Percentiles rank a stretch among this genome's conserved stretches.
Conservation (phyloP, 352 stramenopile species). For the Phytophthora rubi region DNA sequence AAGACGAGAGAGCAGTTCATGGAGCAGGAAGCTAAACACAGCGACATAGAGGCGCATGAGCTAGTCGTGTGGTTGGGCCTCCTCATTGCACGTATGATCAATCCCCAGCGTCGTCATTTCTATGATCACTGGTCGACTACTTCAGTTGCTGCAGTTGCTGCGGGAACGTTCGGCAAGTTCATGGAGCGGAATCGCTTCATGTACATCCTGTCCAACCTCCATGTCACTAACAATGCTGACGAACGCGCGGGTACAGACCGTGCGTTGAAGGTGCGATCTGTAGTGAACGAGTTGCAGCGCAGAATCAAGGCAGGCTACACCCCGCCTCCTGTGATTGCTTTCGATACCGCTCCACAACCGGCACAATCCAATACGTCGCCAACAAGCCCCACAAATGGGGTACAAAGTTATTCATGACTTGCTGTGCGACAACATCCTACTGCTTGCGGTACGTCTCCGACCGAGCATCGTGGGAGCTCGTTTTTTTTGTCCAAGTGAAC, state of each 20-base stretch:
- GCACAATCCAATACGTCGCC: slow-evolving; percentile 10
- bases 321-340: neutral
- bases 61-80: neutral
- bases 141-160: neutral
- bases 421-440: neutral
- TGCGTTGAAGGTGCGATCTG: slow-evolving; percentile 8
- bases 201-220: slow-evolving; percentile 3
- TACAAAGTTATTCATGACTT: slow-evolving; percentile 10
- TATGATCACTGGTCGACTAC: slow-evolving; percentile 6
- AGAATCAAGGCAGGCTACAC: too few species aligned
- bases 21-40: neutral
- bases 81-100: slow-evolving; percentile 1
- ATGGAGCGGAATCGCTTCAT: neutral
- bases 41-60: slow-evolving; percentile 6
- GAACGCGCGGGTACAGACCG: neutral
- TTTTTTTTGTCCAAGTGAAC: slow-evolving; percentile 4
- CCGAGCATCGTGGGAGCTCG: too few species aligned
- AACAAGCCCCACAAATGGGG: slow-evolving; percentile 12
- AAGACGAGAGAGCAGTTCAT: too few species aligned
- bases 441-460: too few species aligned
- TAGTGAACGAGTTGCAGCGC: neutral
- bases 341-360: slow-evolving; percentile 4
- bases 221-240: slow-evolving; percentile 8
- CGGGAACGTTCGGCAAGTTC: neutral
- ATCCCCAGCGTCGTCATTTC: neutral